Evolutionary conservation across 805 yeast genomes (phyloP).

Genomic region (Saccharomycopsis sp.): DNA sequence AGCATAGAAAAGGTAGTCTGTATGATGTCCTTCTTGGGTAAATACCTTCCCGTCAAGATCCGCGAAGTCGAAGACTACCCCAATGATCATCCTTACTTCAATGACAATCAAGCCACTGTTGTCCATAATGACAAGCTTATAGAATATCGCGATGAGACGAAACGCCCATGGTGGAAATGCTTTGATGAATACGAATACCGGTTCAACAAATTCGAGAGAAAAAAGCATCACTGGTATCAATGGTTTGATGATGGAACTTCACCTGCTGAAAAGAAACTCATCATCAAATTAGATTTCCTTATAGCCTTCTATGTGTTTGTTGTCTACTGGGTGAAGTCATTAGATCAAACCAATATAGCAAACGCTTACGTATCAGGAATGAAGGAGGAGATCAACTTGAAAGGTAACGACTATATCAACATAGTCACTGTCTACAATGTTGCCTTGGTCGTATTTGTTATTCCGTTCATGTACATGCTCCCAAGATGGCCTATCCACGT

Average conservation of each 20-base stretch:
- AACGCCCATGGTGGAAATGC: slow-evolving; percentile 38
- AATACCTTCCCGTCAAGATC: neutral
- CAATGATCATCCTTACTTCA: slow-evolving; percentile 1
- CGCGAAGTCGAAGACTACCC: neutral
- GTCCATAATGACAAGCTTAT: neutral
- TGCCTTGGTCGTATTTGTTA: slow-evolving; percentile 54
- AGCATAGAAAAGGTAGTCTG: neutral
- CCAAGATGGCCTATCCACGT: slow-evolving; percentile 50
- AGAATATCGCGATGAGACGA: slow-evolving; percentile 35
- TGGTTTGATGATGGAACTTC: slow-evolving; percentile 36
- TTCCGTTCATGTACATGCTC: slow-evolving; percentile 55
- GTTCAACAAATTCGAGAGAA: slow-evolving; percentile 29
- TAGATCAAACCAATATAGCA: slow-evolving; percentile 53
- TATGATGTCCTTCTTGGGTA: neutral
- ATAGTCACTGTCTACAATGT: slow-evolving; percentile 52
- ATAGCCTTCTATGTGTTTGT: slow-evolving; percentile 49
- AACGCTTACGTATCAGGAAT: slow-evolving; percentile 65
- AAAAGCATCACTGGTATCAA: slow-evolving; percentile 40
- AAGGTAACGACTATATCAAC: slow-evolving; percentile 56
- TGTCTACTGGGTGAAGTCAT: slow-evolving; percentile 62
- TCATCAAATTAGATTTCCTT: slow-evolving; percentile 48
- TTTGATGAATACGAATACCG: slow-evolving; percentile 59
- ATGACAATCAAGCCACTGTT: neutral
- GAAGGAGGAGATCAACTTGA: slow-evolving; percentile 46
- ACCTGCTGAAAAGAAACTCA: slow-evolving; percentile 37